Base-by-base conservation (phyloP, 2,329 filamentous ascomycete genomes). In the Pseudogymnoascus sp. region DNA sequence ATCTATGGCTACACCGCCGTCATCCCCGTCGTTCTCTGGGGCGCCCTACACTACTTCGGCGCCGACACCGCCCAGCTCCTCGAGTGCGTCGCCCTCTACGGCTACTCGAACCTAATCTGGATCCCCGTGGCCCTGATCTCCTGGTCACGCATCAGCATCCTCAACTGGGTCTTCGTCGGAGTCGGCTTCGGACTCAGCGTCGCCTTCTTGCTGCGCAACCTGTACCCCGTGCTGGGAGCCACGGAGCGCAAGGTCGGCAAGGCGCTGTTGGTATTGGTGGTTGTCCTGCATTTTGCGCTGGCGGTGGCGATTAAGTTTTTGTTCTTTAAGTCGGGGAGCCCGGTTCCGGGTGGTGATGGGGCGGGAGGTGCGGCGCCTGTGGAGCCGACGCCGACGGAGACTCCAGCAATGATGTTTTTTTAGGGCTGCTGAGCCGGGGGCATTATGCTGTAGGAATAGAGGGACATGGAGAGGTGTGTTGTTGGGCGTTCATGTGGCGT, bases 81-180 rank as follows among this genome's bases (percentile, higher is more conserved):
- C 69, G 95, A 99, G 79, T 96, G 92, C 80, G 93, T 91, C 87
- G 90, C 92, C 65, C 81, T 99, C 37, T 99, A 97, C 76, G 95
- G 95, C 62, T 99, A 99, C 80, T 86, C 89, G 64, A 99, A 99
- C 78, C 81, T 99, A 71, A 91, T 99, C 73, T 99, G 95, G 95
- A 93, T 99, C 70, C 91, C 89, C 2, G 93, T 99, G 46, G 93
- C 95, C 59, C 78, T 96, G 66, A 90, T 97, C 69, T 92, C 89
- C 74, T 97, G 93, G 90, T 93, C 89, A 67, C 89, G 89, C 62
- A 79, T 97, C 70, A 87, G 86, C 62, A 86, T 91, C 63, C 84
- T 99, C 68, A 99, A 99, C 79, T 97, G 91, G 84, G 85, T 91
- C 16, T 96, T 99, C 75, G 93, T 97, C 14, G 92, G 84, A 31